phyloP scores from a whole-genome alignment of 2,329 filamentous ascomycete species.

The Cryphonectria carpinicola region DNA sequence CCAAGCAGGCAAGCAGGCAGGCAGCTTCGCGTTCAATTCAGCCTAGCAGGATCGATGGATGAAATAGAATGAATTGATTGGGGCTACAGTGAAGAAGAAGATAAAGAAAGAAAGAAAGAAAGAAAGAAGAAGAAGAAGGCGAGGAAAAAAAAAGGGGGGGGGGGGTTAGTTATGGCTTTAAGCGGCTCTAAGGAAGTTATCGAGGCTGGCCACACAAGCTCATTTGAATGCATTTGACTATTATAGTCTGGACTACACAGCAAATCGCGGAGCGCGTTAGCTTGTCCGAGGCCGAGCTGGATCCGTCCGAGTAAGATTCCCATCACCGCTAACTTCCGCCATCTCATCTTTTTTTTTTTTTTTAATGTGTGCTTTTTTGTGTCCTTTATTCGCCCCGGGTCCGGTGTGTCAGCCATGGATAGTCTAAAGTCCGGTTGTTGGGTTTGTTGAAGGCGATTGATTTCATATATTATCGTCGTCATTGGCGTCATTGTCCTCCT shows the following conservation, averaged over 20 bases:
- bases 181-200: background rate
- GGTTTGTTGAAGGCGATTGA: background rate
- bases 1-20: background rate
- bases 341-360: background rate
- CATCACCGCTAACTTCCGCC: background rate
- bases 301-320: background rate
- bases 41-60: background rate
- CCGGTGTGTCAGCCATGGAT: background rate
- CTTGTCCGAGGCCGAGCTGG: slow-evolving; percentile 15
- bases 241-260: background rate
- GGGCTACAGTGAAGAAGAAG: background rate
- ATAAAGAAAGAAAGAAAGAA: too few species aligned
- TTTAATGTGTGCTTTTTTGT: background rate
- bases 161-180: background rate
- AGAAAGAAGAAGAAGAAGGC: too few species aligned
- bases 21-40: background rate
- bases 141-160: too few species aligned
- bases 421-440: background rate
- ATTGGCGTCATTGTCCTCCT: background rate
- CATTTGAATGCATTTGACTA: background rate
- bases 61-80: background rate
- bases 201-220: background rate
- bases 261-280: background rate
- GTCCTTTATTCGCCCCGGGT: background rate
- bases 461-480: background rate